A percentile compares a stretch with the other conserved stretches of the same genome.
Conservation (phyloP, 306 rosid genomes). For the Rosa rugosa region DNA sequence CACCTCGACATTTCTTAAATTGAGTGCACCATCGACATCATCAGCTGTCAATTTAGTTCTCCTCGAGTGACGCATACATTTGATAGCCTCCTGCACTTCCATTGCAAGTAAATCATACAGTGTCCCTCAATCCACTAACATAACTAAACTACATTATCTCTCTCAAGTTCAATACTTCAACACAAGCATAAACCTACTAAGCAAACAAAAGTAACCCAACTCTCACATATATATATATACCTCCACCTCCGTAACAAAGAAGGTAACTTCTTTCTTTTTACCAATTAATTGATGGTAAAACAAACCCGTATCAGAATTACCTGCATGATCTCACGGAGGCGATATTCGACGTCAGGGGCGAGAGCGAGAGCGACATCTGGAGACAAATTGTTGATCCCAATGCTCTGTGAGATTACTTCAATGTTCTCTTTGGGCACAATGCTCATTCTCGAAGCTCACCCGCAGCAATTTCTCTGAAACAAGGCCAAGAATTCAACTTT, state of each 20-base stretch:
- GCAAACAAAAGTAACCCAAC: slow-evolving; percentile 6
- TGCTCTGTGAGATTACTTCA: slow-evolving; percentile 86
- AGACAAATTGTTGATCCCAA: slow-evolving; percentile 78
- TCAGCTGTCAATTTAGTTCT: slow-evolving; percentile 70
- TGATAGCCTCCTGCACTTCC: slow-evolving; percentile 74
- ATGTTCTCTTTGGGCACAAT: slow-evolving; percentile 71
- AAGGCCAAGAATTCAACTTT: background rate
- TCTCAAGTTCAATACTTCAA: background rate
- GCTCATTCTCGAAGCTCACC: slow-evolving; percentile 50
- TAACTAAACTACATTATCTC: background rate
- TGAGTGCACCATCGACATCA: slow-evolving; percentile 85
- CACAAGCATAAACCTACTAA: background rate
- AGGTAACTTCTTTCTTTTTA: background rate
- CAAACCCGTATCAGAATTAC: slow-evolving; percentile 24
- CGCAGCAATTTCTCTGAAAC: background rate
- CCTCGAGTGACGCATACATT: slow-evolving; percentile 94
- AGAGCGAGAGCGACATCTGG: slow-evolving; percentile 82
- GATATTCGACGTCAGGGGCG: slow-evolving; percentile 90
- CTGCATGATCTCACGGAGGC: slow-evolving; percentile 96
- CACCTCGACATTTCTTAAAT: slow-evolving; percentile 85
- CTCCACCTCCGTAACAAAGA: background rate
- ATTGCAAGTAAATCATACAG: slow-evolving; percentile 12
- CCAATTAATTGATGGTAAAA: background rate
- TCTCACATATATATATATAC: background rate
- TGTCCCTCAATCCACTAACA: background rate